These are phyloP conservation scores for Sporothrix brunneoviolacea DNA, from an alignment of 2,329 filamentous ascomycete genomes.

Conservation along the genomic window DNA sequence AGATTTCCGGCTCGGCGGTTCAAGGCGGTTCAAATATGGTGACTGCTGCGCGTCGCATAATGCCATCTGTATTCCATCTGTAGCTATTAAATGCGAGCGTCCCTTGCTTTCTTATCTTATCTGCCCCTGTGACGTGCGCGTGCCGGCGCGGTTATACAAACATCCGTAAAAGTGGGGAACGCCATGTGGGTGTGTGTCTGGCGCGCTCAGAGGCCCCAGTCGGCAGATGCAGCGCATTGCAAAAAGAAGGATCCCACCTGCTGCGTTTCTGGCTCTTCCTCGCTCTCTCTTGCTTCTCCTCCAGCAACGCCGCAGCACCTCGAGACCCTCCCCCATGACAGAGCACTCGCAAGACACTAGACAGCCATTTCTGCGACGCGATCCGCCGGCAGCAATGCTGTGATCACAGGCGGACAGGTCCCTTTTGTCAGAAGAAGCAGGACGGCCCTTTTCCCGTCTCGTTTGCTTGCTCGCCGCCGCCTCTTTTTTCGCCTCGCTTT, in stretches of 20 bases:
- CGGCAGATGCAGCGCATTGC: constrained; percentile 12
- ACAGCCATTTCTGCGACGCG: not conserved
- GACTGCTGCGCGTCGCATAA: too few relatives aligned
- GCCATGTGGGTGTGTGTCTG: not conserved
- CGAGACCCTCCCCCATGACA: constrained; percentile 3
- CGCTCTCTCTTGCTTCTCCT: constrained; percentile 5
- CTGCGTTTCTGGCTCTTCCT: not conserved
- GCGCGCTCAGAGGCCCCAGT: constrained; percentile 3
- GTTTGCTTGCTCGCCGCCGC: not conserved
- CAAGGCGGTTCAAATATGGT: too few relatives aligned
- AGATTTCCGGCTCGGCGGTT: not conserved
- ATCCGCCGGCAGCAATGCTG: constrained; percentile 1
- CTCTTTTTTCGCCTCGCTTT: not conserved
- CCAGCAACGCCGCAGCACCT: not conserved
- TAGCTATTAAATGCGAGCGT: too few relatives aligned
- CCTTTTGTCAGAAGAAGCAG: not conserved
- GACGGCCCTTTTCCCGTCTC: not conserved
- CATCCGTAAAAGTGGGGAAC: constrained; percentile 10
- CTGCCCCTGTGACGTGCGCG: constrained; percentile 6
- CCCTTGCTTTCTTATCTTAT: constrained; percentile 16
- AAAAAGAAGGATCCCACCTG: constrained; percentile 2
- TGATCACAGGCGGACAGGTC: not conserved
- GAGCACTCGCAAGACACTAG: not conserved
- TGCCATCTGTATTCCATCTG: too few relatives aligned
- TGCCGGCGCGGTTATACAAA: constrained; percentile 11